Evolutionary conservation across 148 eudicot species (phyloP), one percentile per base, ranked within the genome.

Genomic region (Rhododendron ovatum): DNA sequence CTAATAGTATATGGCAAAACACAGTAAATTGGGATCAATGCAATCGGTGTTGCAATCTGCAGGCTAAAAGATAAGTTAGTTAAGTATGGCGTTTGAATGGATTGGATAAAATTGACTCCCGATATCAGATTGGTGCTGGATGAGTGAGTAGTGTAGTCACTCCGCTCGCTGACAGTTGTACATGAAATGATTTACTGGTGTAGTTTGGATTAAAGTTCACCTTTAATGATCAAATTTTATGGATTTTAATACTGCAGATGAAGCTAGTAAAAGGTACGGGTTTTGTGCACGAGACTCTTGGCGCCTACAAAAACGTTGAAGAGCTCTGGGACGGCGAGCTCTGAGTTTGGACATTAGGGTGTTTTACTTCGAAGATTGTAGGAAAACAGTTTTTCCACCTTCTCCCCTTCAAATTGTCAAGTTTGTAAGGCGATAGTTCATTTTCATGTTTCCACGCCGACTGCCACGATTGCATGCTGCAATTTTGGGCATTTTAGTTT

Each of bases 281-380:
- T 0, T 78, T 87, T 81, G 92, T 91, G 77, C 89, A 95, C 55
- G 93, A 93, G 91, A 92, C 89, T 35, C 87, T 80, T 67, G 90
- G 91, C 63, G 89, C 87, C 2, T 92, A 95, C 88, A 93, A 85
- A 83, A 92, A 92, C 12, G 24, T 94, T 74, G 94, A 93, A 84
- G 98, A 92, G 63, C 90, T 95, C 22, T 95, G 98, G 98, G 97
- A 94, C 88, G 93, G 90, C 11, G 93, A 95, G 73, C 67, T 92
- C 73, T 94, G 84, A 93, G 73, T 65, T 65, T 65, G 73, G 4
- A 0, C 37, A 71, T 30, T 13, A 20, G 76, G 75, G 35, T 69
- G 75, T 69, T 13, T 28, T 69, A 28, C 39, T 30, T 13, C 7
- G 30, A 13, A n/a, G 0, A 65, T 65, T 65, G 0, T 65, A 26